A percentile compares a stretch with the other conserved stretches of the same genome.
Conservation (phyloP, 495 filamentous ascomycete species). For the Glonium stellatum region DNA sequence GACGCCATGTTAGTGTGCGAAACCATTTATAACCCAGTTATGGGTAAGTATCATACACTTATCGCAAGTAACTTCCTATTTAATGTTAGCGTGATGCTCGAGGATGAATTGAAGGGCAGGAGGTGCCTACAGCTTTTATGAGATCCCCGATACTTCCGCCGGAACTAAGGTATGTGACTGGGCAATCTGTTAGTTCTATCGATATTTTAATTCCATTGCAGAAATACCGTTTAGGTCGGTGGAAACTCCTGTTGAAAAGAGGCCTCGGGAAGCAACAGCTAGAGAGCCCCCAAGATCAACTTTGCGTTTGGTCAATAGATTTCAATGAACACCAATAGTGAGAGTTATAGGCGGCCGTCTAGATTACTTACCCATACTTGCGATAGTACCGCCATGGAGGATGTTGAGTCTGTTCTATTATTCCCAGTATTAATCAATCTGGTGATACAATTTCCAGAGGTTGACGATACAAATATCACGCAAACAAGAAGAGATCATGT, state of each 20-base stretch:
- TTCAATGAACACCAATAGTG: background rate
- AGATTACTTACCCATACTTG: conserved; percentile 62
- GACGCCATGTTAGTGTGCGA: background rate
- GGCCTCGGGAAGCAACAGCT: conserved; percentile 82
- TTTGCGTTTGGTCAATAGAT: conserved; percentile 21
- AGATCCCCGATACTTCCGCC: conserved; percentile 78
- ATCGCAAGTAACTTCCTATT: conserved; percentile 66
- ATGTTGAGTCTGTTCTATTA: conserved; percentile 78
- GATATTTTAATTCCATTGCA: background rate
- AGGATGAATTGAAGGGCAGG: conserved; percentile 11
- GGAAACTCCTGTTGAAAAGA: conserved; percentile 84
- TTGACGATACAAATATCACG: conserved; percentile 15
- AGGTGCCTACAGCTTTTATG: conserved; percentile 51
- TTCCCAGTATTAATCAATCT: background rate
- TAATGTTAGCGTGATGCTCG: conserved; percentile 26
- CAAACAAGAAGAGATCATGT: conserved; percentile 22
- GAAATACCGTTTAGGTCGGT: conserved; percentile 79
- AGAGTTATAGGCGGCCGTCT: background rate
- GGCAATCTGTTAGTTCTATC: background rate
- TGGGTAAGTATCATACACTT: conserved; percentile 58
- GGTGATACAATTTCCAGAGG: no score
- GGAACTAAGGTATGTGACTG: conserved; percentile 84
- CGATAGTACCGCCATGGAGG: conserved; percentile 90
- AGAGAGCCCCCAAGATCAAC: conserved; percentile 91
- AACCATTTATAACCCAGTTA: background rate